Percentiles rank a stretch among this genome's conserved stretches.
phyloP scores from a whole-genome alignment of 2,329 filamentous ascomycete genomes.

The Claviceps arundinis region DNA sequence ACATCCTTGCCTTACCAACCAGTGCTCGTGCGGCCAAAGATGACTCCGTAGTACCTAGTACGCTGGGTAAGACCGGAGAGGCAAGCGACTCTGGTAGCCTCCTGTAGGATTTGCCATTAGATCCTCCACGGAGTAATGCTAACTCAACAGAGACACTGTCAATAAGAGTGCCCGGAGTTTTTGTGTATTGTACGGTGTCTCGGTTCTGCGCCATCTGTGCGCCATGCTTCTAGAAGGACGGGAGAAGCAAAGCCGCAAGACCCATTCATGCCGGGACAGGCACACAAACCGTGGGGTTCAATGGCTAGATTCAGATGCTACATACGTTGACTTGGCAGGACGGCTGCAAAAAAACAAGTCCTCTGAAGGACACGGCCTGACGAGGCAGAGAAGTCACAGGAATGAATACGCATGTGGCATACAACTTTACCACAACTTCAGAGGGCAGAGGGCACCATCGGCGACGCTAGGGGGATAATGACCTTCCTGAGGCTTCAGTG shows the following conservation, averaged over 20 bases:
- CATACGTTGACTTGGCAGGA: too few relatives aligned
- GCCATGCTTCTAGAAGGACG: slow-evolving; percentile 18
- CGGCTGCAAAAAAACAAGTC: too few relatives aligned
- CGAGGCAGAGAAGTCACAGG: too few relatives aligned
- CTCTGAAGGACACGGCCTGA: too few relatives aligned
- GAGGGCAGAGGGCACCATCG: background rate
- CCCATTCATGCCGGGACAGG: background rate
- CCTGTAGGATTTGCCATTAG: background rate
- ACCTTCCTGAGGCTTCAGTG: background rate
- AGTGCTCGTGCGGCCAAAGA: background rate
- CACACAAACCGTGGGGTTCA: background rate
- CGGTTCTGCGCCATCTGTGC: background rate
- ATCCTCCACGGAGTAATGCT: background rate
- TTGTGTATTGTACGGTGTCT: background rate
- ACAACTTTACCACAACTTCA: too few relatives aligned
- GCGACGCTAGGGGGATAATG: slow-evolving; percentile 6
- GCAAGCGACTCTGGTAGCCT: background rate
- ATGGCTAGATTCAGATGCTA: background rate
- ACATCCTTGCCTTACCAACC: background rate
- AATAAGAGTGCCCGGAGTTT: background rate
- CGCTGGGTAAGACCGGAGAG: background rate
- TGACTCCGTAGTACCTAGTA: background rate
- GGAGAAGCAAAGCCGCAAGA: slow-evolving; percentile 13
- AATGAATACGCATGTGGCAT: too few relatives aligned
- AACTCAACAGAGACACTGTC: background rate